Evolutionary conservation across 305 asterid species (phyloP), one percentile per base, ranked within the genome.

Genomic region (Vinca major): DNA sequence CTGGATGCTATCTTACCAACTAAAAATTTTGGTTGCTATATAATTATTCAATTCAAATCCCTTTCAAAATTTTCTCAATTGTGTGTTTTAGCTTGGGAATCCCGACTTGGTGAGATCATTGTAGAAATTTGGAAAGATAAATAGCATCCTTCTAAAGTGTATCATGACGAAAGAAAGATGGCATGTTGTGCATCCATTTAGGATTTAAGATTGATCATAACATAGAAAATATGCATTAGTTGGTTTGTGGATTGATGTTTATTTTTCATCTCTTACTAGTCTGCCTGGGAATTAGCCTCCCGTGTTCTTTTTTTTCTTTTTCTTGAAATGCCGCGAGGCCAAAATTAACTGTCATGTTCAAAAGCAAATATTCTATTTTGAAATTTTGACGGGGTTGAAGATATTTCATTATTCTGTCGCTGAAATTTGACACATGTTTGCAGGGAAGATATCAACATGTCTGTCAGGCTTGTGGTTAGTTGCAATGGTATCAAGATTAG

Each of bases 401-500:
- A 41, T 41, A 41, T 41, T 41, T 41, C 45, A 41, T 41, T 41
- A 41, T 7, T 4, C 45, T 41, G 45, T 7, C 8, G 45, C 45
- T 41, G 8, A 41, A 7, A 41, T 4, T 41, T 41, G 45, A 7
- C 45, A 41, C 45, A 7, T 41, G 45, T 41, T 7, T 41, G 45
- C 45, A 41, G 45, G 45, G 45, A 41, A 41, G 45, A 41, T 41
- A 41, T 41, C 8, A 41, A 41, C 45, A 41, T 41, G 45, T 4
- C 45, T 41, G 45, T 94, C 73, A 86, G 96, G 89, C 98, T 94
- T 75, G 99, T 94, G 43, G 92, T 94, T 79, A 86, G 85, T 79
- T 91, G 93, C 94, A 86, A 88, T 14, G 98, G 98, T 4, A 86
- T 94, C 84, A 91, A 94, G 80, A 83, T 94, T 74, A 86, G 78